phyloP scores from a whole-genome alignment of 108 stramenopile species.

The Nitzschia sp. region DNA sequence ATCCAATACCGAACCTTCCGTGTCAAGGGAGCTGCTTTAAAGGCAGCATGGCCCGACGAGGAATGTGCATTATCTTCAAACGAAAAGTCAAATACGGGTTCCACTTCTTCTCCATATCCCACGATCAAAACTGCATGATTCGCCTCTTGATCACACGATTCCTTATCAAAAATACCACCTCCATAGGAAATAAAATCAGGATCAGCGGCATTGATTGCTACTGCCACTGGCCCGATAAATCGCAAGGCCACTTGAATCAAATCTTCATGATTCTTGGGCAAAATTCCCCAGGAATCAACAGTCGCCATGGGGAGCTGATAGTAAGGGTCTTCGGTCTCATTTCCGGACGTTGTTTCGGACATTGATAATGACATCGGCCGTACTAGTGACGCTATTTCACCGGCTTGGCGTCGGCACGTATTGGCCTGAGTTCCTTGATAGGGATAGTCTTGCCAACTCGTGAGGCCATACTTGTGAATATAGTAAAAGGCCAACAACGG shows the following conservation, averaged over 20 bases:
- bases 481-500: conserved; percentile 87
- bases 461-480: conserved; percentile 71
- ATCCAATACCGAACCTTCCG: conserved; percentile 59
- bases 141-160: conserved; percentile 50
- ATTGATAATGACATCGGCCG: not conserved
- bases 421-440: conserved; percentile 42
- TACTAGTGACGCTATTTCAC: not conserved
- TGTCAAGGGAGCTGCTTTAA: too few species aligned
- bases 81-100: not conserved
- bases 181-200: conserved; percentile 61
- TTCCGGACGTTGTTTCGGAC: conserved; percentile 24
- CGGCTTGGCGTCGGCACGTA: not conserved
- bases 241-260: conserved; percentile 69
- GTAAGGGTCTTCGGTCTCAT: not conserved
- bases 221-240: conserved; percentile 78
- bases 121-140: conserved; percentile 70
- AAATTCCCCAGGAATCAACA: conserved; percentile 70
- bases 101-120: conserved; percentile 18
- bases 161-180: conserved; percentile 59
- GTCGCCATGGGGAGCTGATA: conserved; percentile 57
- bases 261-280: conserved; percentile 66
- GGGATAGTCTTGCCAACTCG: conserved; percentile 60
- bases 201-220: conserved; percentile 73
- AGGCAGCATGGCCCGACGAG: too few species aligned
- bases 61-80: too few species aligned